Percentiles rank a stretch among this genome's conserved stretches.
phyloP scores from a whole-genome alignment of 495 filamentous ascomycete genomes.

The Sabuloglossum arenarium region DNA sequence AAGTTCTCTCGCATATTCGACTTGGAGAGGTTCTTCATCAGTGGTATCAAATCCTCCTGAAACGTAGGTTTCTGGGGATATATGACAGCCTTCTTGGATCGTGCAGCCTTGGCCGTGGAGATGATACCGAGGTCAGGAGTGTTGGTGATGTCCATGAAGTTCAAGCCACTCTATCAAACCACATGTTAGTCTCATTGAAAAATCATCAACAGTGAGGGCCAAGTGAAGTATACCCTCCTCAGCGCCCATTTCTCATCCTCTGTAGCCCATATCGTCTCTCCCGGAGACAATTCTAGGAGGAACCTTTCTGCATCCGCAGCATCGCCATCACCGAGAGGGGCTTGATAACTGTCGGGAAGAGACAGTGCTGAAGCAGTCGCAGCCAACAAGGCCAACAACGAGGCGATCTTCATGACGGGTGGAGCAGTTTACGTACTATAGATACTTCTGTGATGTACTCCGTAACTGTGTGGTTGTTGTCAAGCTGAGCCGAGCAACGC shows the following conservation, averaged over 20 bases:
- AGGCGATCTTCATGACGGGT: neutral
- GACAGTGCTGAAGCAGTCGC: neutral
- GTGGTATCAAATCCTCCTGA: slow-evolving; percentile 40
- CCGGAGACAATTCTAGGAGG: slow-evolving; percentile 76
- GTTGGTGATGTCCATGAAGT: slow-evolving; percentile 91
- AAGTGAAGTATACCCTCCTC: slow-evolving; percentile 36
- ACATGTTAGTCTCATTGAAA: neutral
- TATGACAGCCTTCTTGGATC: slow-evolving; percentile 19
- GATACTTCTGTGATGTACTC: too few species aligned
- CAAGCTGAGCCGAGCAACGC: neutral
- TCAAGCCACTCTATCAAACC: slow-evolving; percentile 42
- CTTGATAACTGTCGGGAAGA: slow-evolving; percentile 4
- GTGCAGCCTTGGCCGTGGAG: slow-evolving; percentile 14
- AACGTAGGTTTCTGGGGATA: slow-evolving; percentile 51
- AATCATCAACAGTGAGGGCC: neutral
- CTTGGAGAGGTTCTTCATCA: slow-evolving; percentile 50
- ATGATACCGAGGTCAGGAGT: slow-evolving; percentile 32
- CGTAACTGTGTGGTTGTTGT: too few species aligned
- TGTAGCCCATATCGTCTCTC: slow-evolving; percentile 63
- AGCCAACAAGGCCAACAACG: neutral
- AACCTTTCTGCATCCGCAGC: slow-evolving; percentile 28
- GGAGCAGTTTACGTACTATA: neutral
- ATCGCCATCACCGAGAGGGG: neutral
- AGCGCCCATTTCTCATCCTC: slow-evolving; percentile 92
- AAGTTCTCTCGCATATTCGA: slow-evolving; percentile 59